Conservation (phyloP, 2,329 filamentous ascomycete genomes). For the Neofusicoccum parvum region DNA sequence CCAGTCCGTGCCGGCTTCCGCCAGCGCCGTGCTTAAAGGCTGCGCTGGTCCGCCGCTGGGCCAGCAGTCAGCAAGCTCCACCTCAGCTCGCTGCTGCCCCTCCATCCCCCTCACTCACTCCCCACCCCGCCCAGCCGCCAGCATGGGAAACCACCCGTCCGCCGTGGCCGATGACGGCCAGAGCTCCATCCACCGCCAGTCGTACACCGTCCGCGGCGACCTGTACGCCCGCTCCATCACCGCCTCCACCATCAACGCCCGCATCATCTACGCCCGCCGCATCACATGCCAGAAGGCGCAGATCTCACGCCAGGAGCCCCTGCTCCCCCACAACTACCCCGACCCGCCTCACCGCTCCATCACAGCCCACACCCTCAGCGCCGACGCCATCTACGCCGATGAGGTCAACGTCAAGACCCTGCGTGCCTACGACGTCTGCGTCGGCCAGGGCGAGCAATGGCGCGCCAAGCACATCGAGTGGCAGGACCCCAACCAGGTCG, state of each 20-base stretch:
- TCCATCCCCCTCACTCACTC: not conserved
- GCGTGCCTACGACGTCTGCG: constrained; percentile 13
- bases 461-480: constrained; percentile 12
- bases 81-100: not conserved
- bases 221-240: constrained; percentile 12
- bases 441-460: constrained; percentile 12
- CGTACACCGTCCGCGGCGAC: constrained; percentile 14
- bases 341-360: constrained; percentile 11
- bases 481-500: constrained; percentile 2
- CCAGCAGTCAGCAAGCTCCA: not conserved
- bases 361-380: constrained; percentile 13
- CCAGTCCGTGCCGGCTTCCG: constrained; percentile 1
- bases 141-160: constrained; percentile 17
- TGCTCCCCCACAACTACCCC: constrained; percentile 3
- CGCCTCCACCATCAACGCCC: constrained; percentile 9
- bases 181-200: constrained; percentile 17
- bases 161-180: constrained; percentile 16
- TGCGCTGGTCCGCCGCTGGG: not conserved
- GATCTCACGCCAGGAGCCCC: not conserved
- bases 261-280: constrained; percentile 10
- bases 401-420: constrained; percentile 42
- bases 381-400: constrained; percentile 18
- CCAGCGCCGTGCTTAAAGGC: not conserved
- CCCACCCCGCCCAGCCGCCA: not conserved
- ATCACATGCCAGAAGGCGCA: constrained; percentile 2